These are phyloP conservation scores for Penicillium polonicum DNA, from an alignment of 2,329 filamentous ascomycete genomes.

Conservation along the genomic window DNA sequence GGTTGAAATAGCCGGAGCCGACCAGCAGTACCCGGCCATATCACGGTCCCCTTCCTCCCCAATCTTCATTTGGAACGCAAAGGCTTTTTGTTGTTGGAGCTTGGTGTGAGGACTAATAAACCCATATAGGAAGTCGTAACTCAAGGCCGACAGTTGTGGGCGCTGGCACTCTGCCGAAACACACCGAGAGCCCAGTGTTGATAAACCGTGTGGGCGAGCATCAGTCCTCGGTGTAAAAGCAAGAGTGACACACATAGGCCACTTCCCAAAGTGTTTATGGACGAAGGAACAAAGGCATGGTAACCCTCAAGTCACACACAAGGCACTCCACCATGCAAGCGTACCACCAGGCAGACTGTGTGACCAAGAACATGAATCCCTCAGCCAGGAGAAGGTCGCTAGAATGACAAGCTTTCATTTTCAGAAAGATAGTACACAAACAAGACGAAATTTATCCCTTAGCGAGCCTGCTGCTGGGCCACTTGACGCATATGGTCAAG, in stretches of 20 bases:
- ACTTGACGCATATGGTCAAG: conserved; percentile 57
- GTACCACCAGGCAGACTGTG: conserved; percentile 3
- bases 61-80: not conserved
- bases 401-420: not conserved
- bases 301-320: not conserved
- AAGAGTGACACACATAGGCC: not conserved
- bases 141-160: not conserved
- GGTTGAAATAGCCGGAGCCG: not conserved
- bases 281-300: not conserved
- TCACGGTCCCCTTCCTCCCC: not conserved
- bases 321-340: not conserved
- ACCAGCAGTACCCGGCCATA: conserved; percentile 1
- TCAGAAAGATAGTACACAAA: not conserved
- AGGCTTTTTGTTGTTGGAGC: not conserved
- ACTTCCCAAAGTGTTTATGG: not conserved
- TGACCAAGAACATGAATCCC: not conserved
- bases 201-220: not conserved
- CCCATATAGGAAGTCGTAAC: not conserved
- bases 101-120: not conserved
- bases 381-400: not conserved
- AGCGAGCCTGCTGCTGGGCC: conserved; percentile 36
- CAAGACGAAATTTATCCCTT: conserved; percentile 4
- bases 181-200: not conserved
- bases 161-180: not conserved
- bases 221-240: not conserved